These are phyloP conservation scores for Cryptosporidium canis DNA, from an alignment of 169 alveolate species.

Conservation along the genomic window DNA sequence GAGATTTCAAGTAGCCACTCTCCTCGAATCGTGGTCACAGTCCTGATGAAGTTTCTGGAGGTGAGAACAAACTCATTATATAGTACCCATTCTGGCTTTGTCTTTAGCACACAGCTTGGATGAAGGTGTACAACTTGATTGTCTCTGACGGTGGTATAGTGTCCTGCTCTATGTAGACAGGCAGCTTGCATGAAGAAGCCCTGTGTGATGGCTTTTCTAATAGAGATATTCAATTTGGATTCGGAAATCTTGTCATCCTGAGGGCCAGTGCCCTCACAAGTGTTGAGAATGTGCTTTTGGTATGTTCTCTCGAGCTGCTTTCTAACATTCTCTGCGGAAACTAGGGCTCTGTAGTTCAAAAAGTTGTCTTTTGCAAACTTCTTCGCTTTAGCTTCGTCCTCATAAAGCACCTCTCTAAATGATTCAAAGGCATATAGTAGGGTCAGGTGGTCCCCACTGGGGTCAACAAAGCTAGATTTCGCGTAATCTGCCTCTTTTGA, in stretches of 20 bases:
- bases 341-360: slow-evolving; percentile 89
- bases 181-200: slow-evolving; percentile 96
- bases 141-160: slow-evolving; percentile 95
- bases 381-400: slow-evolving; percentile 81
- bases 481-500: slow-evolving; percentile 91
- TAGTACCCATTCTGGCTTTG: slow-evolving; percentile 95
- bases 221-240: slow-evolving; percentile 75
- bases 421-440: slow-evolving; percentile 86
- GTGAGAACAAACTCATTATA: slow-evolving; percentile 98
- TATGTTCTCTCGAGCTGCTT: slow-evolving; percentile 87
- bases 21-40: slow-evolving; percentile 90
- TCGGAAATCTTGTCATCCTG: slow-evolving; percentile 33
- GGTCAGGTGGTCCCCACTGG: slow-evolving; percentile 98
- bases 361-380: slow-evolving; percentile 91
- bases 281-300: slow-evolving; percentile 81
- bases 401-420: slow-evolving; percentile 75
- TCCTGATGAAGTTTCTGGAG: slow-evolving; percentile 94
- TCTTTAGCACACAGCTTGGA: slow-evolving; percentile 94
- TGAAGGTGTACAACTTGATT: slow-evolving; percentile 96
- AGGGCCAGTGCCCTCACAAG: slow-evolving; percentile 60
- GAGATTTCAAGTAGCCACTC: slow-evolving; percentile 90
- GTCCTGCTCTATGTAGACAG: slow-evolving; percentile 88
- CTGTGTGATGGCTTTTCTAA: slow-evolving; percentile 84
- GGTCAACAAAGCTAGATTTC: slow-evolving; percentile 91
- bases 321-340: slow-evolving; percentile 91